Base-by-base conservation (phyloP, 2,329 filamentous ascomycete species). In the Phialophora verrucosa region DNA sequence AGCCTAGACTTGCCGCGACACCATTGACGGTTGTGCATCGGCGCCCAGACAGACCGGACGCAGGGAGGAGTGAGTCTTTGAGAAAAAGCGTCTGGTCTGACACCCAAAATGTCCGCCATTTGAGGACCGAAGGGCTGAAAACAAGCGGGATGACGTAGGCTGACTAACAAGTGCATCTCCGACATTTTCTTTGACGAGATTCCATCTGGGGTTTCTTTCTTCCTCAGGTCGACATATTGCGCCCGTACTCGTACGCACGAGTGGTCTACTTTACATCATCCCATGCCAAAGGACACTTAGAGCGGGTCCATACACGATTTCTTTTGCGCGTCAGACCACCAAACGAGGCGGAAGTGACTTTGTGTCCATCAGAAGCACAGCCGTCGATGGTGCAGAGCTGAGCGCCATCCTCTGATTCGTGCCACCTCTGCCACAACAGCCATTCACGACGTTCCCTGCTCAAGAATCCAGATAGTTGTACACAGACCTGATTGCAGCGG, bases 131-230 rank as follows among this genome's bases (percentile, higher is more conserved):
- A 42, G 38, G 38, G 38, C 38, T 42, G 38, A n/a, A n/a, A 44
- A 8, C 38, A 6, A 8, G 38, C 38, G 12, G 6, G 5, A 44
- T 44, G 38, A 44, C 38, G 14, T 44, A 8, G 17, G 38, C 38
- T 44, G 38, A 44, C 38, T 44, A 44, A 44, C 38, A n/a, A 44
- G 38, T 27, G 38, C 38, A 20, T n/a, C 2, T 10, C 17, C 0
- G 20, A 20, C 44, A 10, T n/a, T 11, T 7, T 49, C 44, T 23
- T 49, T 20, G 20, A 12, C 20, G 20, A n/a, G 2, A 12, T 12
- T 59, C 56, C 25, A 47, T 44, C 25, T 59, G 57, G 57, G 20
- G 42, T 50, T 59, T 59, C 57, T 59, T 50, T 59, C 57, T 59
- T 50, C 57, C 57, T 29, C 10, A 32, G 20, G 3, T 59, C 25